Conservation (phyloP, 1,284 basidiomycete species). For the Flammula alnicola region DNA sequence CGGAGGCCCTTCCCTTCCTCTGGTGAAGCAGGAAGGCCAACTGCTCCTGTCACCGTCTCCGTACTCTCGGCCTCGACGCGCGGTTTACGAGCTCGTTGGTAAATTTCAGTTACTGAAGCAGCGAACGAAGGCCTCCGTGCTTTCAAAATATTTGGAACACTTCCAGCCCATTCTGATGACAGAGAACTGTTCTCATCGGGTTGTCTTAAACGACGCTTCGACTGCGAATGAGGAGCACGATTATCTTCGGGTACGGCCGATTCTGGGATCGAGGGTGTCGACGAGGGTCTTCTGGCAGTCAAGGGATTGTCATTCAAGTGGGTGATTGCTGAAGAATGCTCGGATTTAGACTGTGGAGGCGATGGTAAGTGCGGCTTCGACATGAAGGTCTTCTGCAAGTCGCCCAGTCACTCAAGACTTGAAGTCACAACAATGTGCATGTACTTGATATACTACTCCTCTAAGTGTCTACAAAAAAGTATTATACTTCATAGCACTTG, state of each 20-base stretch:
- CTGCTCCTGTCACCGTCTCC: too few species aligned
- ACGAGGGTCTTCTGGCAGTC: constrained; percentile 30
- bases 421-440: not conserved
- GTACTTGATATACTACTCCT: too few species aligned
- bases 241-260: constrained; percentile 12
- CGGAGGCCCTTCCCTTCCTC: constrained; percentile 62
- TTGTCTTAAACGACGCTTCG: constrained; percentile 18
- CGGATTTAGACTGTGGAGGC: constrained; percentile 10
- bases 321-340: constrained; percentile 1
- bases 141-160: constrained; percentile 16
- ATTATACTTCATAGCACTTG: too few species aligned
- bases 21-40: constrained; percentile 38
- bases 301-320: constrained; percentile 1
- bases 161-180: constrained; percentile 15
- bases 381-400: constrained; percentile 4
- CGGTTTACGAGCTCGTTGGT: constrained; percentile 21
- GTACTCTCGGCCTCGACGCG: constrained; percentile 23
- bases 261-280: constrained; percentile 32
- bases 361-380: constrained; percentile 14
- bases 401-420: too few species aligned
- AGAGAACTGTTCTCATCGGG: constrained; percentile 14
- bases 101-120: constrained; percentile 21
- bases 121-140: constrained; percentile 22
- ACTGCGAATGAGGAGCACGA: constrained; percentile 11
- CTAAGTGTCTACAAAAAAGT: too few species aligned